phyloP scores from a whole-genome alignment of 768 basidiomycete genomes.

The Hericium rajendrae region DNA sequence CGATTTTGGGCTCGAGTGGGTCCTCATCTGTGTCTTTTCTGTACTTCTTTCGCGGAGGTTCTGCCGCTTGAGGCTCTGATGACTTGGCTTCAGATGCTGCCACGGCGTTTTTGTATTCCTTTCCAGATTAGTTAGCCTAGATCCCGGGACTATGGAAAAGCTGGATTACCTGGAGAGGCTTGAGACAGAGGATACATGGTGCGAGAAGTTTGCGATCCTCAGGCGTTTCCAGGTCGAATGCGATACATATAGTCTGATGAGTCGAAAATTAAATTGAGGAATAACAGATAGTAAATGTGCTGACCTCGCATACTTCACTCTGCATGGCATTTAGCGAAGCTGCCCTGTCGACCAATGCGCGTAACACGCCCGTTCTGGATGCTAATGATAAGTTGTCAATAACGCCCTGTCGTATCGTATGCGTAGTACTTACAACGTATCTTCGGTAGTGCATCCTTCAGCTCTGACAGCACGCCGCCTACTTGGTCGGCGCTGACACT shows the following conservation, averaged over 20 bases:
- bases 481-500: conserved; percentile 51
- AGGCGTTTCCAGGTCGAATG: conserved; percentile 6
- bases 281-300: background rate
- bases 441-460: conserved; percentile 48
- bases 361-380: conserved; percentile 67
- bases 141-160: background rate
- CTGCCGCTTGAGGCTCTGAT: background rate
- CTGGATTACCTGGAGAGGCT: conserved; percentile 3
- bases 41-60: conserved; percentile 16
- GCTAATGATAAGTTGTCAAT: conserved; percentile 35
- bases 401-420: background rate
- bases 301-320: conserved; percentile 11
- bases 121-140: background rate
- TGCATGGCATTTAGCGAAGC: conserved; percentile 17
- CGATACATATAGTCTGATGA: conserved; percentile 15
- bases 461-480: conserved; percentile 44
- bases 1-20: conserved; percentile 57
- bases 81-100: conserved; percentile 1
- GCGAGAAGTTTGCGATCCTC: conserved; percentile 10
- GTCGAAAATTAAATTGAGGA: background rate
- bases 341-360: conserved; percentile 65
- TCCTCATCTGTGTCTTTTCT: conserved; percentile 14
- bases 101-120: conserved; percentile 18
- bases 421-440: conserved; percentile 53
- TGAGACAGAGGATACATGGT: conserved; percentile 7